These are phyloP conservation scores for Leccinellum rugosiceps DNA, from an alignment of 768 basidiomycete species.

Conservation along the genomic window DNA sequence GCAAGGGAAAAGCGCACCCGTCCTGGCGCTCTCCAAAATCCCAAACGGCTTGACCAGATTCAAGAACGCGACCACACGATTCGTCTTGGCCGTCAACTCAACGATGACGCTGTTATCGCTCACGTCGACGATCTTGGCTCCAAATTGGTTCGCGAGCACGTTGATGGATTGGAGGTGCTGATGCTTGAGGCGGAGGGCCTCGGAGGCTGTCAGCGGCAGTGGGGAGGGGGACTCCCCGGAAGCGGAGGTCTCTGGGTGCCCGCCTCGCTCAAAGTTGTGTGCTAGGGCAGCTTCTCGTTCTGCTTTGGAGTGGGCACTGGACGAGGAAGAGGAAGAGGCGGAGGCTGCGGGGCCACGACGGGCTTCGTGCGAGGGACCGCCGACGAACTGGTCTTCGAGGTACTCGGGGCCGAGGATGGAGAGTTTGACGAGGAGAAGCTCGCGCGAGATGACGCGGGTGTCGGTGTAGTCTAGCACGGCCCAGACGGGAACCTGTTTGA, in stretches of 20 bases:
- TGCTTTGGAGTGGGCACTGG: conserved; percentile 45
- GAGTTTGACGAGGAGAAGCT: conserved; percentile 92
- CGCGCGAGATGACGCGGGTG: conserved; percentile 86
- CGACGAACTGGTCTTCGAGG: conserved; percentile 84
- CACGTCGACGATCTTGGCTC: conserved; percentile 90
- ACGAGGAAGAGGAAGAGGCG: conserved; percentile 8
- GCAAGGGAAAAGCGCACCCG: conserved; percentile 53
- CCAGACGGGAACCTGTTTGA: conserved; percentile 91
- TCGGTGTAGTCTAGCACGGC: conserved; percentile 98
- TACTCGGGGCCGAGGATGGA: conserved; percentile 98
- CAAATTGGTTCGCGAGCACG: conserved; percentile 82
- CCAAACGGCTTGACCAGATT: conserved; percentile 91
- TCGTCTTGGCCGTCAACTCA: conserved; percentile 91
- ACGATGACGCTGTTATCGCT: conserved; percentile 94
- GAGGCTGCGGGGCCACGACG: conserved; percentile 34
- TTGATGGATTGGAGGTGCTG: conserved; percentile 87
- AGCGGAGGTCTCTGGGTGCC: conserved; percentile 31
- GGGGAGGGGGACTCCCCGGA: conserved; percentile 26
- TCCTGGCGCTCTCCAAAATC: conserved; percentile 90
- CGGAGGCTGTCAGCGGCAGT: conserved; percentile 62
- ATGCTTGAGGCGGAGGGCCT: conserved; percentile 87
- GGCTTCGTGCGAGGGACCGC: conserved; percentile 81
- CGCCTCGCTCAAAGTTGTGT: conserved; percentile 70
- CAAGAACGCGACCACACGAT: conserved; percentile 90
- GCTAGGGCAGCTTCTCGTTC: conserved; percentile 73